phyloP scores from a whole-genome alignment of 371 early-diverging fungal species.

The Rhizopus arrhizus region DNA sequence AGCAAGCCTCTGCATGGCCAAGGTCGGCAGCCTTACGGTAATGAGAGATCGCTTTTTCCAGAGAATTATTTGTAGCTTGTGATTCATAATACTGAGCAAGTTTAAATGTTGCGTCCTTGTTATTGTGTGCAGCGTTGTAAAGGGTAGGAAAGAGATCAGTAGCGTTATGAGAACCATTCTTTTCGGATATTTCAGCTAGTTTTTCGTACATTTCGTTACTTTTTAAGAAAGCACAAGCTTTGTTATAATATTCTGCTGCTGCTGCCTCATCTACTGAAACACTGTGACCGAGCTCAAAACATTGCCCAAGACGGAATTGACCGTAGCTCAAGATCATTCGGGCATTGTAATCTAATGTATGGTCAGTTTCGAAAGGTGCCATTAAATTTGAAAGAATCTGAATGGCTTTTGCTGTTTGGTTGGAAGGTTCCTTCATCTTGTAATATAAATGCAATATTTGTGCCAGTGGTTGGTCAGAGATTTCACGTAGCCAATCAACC shows the following conservation, averaged over 20 bases:
- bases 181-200: conserved; percentile 11
- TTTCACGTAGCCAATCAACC: conserved; percentile 23
- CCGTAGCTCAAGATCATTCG: conserved; percentile 23
- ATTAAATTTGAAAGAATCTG: not conserved
- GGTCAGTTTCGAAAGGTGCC: conserved; percentile 4
- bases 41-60: conserved; percentile 14
- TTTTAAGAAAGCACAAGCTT: conserved; percentile 20
- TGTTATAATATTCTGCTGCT: conserved; percentile 19
- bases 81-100: conserved; percentile 21
- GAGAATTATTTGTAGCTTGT: not conserved
- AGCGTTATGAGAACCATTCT: not conserved
- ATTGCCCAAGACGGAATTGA: conserved; percentile 28
- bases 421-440: conserved; percentile 15
- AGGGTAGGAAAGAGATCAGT: conserved; percentile 17
- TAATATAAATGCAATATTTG: conserved; percentile 25
- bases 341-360: conserved; percentile 13
- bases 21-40: conserved; percentile 17
- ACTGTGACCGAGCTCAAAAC: conserved; percentile 21
- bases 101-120: conserved; percentile 15
- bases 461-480: conserved; percentile 13
- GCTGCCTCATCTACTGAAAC: conserved; percentile 5
- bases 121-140: conserved; percentile 21
- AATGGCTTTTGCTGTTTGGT: conserved; percentile 6
- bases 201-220: conserved; percentile 22
- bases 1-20: conserved; percentile 24